Evolutionary conservation across 441 rosid species (phyloP).

Genomic region (Aquilaria agallochum): DNA sequence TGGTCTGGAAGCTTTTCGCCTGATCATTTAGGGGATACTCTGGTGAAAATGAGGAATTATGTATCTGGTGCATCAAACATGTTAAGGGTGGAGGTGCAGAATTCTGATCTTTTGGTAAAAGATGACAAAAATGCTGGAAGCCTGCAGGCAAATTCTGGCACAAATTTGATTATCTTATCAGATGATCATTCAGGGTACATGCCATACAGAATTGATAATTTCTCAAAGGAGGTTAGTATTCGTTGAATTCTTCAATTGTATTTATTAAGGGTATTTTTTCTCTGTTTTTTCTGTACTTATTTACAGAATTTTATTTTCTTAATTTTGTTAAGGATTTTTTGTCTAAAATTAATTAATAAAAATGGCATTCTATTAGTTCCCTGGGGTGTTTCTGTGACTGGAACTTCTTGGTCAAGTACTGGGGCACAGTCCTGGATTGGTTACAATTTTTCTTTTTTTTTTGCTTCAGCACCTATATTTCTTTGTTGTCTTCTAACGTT

Average conservation of each 20-base stretch:
- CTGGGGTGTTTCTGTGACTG: too few species aligned
- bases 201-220: constrained; percentile 98
- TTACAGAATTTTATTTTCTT: too few species aligned
- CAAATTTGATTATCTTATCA: constrained; percentile 86
- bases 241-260: constrained; percentile 13
- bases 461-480: too few species aligned
- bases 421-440: too few species aligned
- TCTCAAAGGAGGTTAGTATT: constrained; percentile 93
- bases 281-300: background rate
- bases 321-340: too few species aligned
- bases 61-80: constrained; percentile 61
- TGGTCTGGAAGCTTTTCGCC: constrained; percentile 99
- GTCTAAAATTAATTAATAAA: too few species aligned
- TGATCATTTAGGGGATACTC: constrained; percentile 93
- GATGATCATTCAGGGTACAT: constrained; percentile 93
- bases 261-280: constrained; percentile 1
- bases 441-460: too few species aligned
- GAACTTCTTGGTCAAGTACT: too few species aligned
- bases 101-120: constrained; percentile 74
- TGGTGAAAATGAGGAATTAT: constrained; percentile 87
- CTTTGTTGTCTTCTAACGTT: too few species aligned
- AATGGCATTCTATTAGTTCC: too few species aligned
- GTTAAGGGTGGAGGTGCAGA: constrained; percentile 95
- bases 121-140: constrained; percentile 80
- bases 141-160: constrained; percentile 82